phyloP scores from a whole-genome alignment of 441 rosid genomes.

The California macrophylla region DNA sequence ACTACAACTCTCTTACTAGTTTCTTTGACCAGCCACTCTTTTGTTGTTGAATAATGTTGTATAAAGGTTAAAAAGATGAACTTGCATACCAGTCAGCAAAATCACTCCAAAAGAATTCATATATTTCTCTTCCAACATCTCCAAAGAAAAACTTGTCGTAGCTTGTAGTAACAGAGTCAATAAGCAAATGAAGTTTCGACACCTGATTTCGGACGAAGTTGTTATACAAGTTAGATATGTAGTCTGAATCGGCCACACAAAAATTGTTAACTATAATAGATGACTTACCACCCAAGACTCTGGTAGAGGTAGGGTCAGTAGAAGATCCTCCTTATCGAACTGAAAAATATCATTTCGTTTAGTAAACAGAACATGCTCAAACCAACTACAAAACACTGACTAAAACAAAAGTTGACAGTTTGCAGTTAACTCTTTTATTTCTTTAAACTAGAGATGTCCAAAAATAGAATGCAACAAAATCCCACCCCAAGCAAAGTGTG shows the following conservation, averaged over 20 bases:
- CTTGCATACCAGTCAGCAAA: slow-evolving; percentile 79
- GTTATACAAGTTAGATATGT: background rate
- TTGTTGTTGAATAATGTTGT: background rate
- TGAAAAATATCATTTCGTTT: slow-evolving; percentile 21
- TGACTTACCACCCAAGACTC: slow-evolving; percentile 90
- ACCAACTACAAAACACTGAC: background rate
- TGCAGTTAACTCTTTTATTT: background rate
- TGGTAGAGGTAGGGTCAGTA: slow-evolving; percentile 56
- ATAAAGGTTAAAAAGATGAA: background rate
- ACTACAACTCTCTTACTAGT: background rate
- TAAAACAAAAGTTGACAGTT: background rate
- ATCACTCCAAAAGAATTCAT: slow-evolving; percentile 95
- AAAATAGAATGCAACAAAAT: background rate
- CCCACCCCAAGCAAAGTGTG: background rate
- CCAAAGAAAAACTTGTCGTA: slow-evolving; percentile 83
- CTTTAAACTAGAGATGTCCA: background rate
- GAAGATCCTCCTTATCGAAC: slow-evolving; percentile 58
- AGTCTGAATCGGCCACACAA: slow-evolving; percentile 4
- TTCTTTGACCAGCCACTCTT: slow-evolving; percentile 3
- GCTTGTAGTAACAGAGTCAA: slow-evolving; percentile 66
- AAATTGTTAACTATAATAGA: background rate
- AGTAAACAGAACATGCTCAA: slow-evolving; percentile 12
- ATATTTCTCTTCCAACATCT: slow-evolving; percentile 82
- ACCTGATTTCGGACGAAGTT: slow-evolving; percentile 33
- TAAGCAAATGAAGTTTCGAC: slow-evolving; percentile 80